A percentile compares a stretch with the other conserved stretches of the same genome.
phyloP scores from a whole-genome alignment of 2,329 filamentous ascomycete species.

The Rhynchosporium secalis region DNA sequence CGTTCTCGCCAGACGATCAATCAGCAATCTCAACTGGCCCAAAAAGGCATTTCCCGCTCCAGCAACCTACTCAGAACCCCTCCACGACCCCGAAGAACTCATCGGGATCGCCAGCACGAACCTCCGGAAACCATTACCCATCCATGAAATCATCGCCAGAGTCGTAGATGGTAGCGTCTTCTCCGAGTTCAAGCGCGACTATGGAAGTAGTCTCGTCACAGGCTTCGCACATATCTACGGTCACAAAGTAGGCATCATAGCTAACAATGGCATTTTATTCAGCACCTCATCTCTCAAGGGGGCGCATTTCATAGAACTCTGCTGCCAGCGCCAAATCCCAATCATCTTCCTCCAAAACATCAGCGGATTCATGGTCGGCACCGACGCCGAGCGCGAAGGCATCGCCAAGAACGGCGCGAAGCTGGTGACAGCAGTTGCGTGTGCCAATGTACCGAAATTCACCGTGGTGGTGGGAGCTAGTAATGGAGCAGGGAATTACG shows the following conservation, averaged over 20 bases:
- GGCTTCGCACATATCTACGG: conserved; percentile 90
- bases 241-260: conserved; percentile 86
- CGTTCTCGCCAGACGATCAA: conserved; percentile 77
- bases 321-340: conserved; percentile 84
- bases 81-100: conserved; percentile 78
- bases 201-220: conserved; percentile 85
- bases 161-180: conserved; percentile 91
- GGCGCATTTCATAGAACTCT: conserved; percentile 95
- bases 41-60: conserved; percentile 44
- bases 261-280: conserved; percentile 95
- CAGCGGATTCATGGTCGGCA: conserved; percentile 96
- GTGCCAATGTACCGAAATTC: conserved; percentile 92
- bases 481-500: conserved; percentile 95
- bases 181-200: conserved; percentile 90
- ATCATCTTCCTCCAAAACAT: conserved; percentile 96
- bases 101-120: conserved; percentile 89
- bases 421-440: conserved; percentile 91
- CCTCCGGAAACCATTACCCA: conserved; percentile 79
- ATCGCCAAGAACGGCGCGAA: conserved; percentile 99
- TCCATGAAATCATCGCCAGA: conserved; percentile 87
- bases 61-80: conserved; percentile 67
- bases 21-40: conserved; percentile 90
- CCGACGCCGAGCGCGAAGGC: conserved; percentile 86
- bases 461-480: conserved; percentile 93
- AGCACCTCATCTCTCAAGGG: conserved; percentile 87